Percentiles rank a stretch among this genome's conserved stretches.
These are phyloP conservation scores for Chaetomium olivaceum DNA, from an alignment of 2,329 filamentous ascomycete species.

Conservation along the genomic window DNA sequence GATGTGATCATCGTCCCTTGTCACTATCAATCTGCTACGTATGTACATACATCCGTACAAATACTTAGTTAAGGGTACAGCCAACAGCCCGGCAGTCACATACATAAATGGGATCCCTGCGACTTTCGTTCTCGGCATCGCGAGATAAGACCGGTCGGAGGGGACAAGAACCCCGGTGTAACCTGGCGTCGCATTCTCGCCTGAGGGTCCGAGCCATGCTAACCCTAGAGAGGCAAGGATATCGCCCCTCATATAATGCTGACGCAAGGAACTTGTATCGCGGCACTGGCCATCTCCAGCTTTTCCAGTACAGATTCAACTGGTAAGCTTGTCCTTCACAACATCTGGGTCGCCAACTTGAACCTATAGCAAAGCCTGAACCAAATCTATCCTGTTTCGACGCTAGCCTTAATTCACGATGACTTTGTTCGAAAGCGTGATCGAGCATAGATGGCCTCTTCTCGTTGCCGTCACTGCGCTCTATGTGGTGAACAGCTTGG, in stretches of 20 bases:
- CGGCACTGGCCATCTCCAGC: too few species aligned
- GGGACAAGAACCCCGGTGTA: not conserved
- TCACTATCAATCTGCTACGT: too few species aligned
- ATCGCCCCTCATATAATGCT: not conserved
- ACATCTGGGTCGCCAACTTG: not conserved
- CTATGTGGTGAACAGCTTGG: not conserved
- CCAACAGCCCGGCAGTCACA: too few species aligned
- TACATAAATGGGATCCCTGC: too few species aligned
- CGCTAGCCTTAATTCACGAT: not conserved
- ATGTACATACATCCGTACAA: too few species aligned
- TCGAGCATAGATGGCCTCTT: slow-evolving; percentile 4
- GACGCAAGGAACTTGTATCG: too few species aligned
- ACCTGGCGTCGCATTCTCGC: not conserved
- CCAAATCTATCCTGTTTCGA: too few species aligned
- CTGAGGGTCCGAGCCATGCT: not conserved
- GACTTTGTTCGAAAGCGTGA: not conserved
- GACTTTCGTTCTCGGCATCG: not conserved
- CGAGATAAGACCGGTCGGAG: not conserved
- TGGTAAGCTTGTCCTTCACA: not conserved
- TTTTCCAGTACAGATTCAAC: not conserved
- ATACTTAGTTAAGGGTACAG: too few species aligned
- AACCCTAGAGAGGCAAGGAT: not conserved
- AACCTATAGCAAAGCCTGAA: too few species aligned
- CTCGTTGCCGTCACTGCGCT: not conserved
- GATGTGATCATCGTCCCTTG: too few species aligned